Evolutionary conservation across 1,284 basidiomycete genomes (phyloP).

Genomic region (Wolfiporia cocos): DNA sequence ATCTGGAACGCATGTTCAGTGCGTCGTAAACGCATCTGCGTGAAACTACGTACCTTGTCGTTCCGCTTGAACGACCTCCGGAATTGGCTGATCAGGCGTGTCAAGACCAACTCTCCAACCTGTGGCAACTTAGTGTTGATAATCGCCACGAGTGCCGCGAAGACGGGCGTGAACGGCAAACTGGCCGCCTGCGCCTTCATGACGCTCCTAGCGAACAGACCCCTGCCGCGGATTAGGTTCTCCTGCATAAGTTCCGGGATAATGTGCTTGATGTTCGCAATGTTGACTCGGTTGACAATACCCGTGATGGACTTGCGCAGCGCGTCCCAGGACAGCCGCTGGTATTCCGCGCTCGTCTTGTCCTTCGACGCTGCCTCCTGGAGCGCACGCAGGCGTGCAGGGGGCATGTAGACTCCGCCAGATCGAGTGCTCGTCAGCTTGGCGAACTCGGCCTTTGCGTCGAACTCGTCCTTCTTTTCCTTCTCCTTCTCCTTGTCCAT

Average conservation of each 20-base stretch:
- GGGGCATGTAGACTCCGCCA: conserved; percentile 96
- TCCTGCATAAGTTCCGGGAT: conserved; percentile 92
- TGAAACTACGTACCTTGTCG: conserved; percentile 74
- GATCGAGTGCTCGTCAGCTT: conserved; percentile 76
- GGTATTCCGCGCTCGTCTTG: conserved; percentile 89
- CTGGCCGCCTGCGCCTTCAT: conserved; percentile 98
- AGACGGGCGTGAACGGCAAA: conserved; percentile 96
- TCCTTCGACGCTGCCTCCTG: conserved; percentile 84
- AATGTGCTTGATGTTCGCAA: conserved; percentile 95
- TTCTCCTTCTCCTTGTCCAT: conserved; percentile 42
- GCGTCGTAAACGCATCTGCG: neutral
- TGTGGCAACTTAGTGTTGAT: conserved; percentile 98
- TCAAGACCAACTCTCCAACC: conserved; percentile 89
- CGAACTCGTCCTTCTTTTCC: conserved; percentile 43
- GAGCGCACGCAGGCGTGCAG: conserved; percentile 86
- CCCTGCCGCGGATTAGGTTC: conserved; percentile 87
- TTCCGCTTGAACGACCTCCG: conserved; percentile 93
- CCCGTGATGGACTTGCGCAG: conserved; percentile 97
- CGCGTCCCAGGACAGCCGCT: conserved; percentile 96
- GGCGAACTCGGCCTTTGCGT: conserved; percentile 75
- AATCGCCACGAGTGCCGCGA: conserved; percentile 90
- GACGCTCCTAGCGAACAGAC: conserved; percentile 86
- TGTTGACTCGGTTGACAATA: conserved; percentile 98
- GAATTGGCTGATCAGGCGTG: conserved; percentile 92
- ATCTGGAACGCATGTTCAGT: conserved; percentile 41